These are phyloP conservation scores for Candida boleticola DNA, from an alignment of 805 yeast species.

Conservation along the genomic window DNA sequence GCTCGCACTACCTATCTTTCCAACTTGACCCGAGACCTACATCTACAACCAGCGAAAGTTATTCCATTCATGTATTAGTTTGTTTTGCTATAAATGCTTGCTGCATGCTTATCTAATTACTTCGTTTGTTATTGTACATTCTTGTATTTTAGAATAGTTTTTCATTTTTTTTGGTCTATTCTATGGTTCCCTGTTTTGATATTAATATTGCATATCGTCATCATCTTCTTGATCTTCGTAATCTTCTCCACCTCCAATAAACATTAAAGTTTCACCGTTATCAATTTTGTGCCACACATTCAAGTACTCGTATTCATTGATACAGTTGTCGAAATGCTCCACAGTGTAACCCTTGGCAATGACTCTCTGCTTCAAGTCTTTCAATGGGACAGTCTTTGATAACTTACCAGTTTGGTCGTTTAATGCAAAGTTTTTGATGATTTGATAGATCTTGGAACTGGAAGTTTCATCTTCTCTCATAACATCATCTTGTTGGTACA, in stretches of 20 bases:
- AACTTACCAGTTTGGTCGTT: slow-evolving; percentile 22
- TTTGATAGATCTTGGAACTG: slow-evolving; percentile 66
- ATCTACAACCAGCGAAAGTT: no score
- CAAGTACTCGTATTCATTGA: slow-evolving; percentile 67
- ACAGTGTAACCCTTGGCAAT: slow-evolving; percentile 83
- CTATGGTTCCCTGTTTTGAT: neutral
- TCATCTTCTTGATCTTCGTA: slow-evolving; percentile 19
- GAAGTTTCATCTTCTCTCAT: slow-evolving; percentile 62
- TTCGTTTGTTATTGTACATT: no score
- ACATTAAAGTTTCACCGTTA: slow-evolving; percentile 62
- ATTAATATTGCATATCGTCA: slow-evolving; percentile 23
- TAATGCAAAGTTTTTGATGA: slow-evolving; percentile 59
- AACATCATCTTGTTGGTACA: slow-evolving; percentile 53
- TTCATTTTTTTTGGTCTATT: neutral
- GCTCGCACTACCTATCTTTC: no score
- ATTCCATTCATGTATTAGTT: no score
- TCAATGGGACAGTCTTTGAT: slow-evolving; percentile 37
- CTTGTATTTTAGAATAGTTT: neutral
- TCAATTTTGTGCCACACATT: slow-evolving; percentile 77
- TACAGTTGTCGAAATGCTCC: slow-evolving; percentile 71
- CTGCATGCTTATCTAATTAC: no score
- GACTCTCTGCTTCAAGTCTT: slow-evolving; percentile 57
- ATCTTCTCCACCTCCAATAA: slow-evolving; percentile 46
- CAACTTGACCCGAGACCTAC: no score
- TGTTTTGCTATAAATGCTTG: no score